A percentile compares a stretch with the other conserved stretches of the same genome.
Conservation (phyloP, 805 yeast species). For the Alloascoidea africana region DNA sequence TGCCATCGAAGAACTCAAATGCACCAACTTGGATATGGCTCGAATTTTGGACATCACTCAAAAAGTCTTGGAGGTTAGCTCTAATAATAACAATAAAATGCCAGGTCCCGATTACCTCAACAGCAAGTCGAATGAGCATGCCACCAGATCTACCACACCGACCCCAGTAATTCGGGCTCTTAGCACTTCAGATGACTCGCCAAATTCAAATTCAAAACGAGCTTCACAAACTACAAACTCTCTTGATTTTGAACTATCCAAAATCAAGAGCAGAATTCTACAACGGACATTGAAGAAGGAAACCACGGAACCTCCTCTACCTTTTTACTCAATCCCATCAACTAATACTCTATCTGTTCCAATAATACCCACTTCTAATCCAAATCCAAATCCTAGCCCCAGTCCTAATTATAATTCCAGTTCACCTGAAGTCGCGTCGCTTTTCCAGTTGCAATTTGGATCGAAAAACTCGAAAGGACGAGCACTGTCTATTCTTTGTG, state of each 20-base stretch:
- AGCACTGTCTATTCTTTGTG: conserved; percentile 14
- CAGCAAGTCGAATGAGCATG: too few species aligned
- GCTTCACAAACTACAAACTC: conserved; percentile 1
- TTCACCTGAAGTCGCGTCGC: neutral
- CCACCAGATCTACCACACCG: neutral
- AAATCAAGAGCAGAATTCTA: conserved; percentile 14
- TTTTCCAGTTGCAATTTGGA: conserved; percentile 10
- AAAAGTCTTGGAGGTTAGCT: conserved; percentile 5
- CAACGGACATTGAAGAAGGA: conserved; percentile 11
- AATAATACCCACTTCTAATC: neutral
- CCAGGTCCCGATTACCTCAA: too few species aligned
- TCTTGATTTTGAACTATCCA: conserved; percentile 12
- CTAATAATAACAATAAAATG: too few species aligned
- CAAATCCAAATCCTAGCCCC: neutral
- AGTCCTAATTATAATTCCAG: neutral
- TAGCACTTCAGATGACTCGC: too few species aligned
- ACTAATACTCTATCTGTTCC: neutral
- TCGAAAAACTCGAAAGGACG: conserved; percentile 11
- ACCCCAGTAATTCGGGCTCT: too few species aligned
- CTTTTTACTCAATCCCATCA: conserved; percentile 5
- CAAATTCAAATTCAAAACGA: too few species aligned
- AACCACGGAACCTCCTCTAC: conserved; percentile 8
- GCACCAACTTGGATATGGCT: conserved; percentile 37
- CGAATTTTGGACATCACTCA: conserved; percentile 32
- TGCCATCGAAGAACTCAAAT: conserved; percentile 30